Conservation (phyloP, 495 filamentous ascomycete genomes). For the Acidomyces sp. region DNA sequence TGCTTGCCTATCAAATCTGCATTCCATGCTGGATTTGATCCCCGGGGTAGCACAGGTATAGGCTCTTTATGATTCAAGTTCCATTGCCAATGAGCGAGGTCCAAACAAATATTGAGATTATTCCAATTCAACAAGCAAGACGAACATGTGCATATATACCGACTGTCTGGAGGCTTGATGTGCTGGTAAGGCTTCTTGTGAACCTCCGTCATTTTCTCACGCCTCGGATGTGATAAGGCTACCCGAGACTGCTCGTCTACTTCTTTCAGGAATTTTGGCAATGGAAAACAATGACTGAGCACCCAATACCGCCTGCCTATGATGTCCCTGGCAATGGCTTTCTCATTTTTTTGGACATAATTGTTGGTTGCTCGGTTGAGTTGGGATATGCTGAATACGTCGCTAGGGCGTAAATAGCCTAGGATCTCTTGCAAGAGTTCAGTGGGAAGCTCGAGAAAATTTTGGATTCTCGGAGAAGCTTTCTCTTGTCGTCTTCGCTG, state of each 20-base stretch:
- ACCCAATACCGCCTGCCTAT: conserved; percentile 33
- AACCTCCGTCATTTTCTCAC: conserved; percentile 28
- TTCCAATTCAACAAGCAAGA: conserved; percentile 42
- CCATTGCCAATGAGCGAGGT: conserved; percentile 42
- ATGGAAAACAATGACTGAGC: conserved; percentile 36
- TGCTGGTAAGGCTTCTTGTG: conserved; percentile 38
- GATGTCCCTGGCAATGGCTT: conserved; percentile 29
- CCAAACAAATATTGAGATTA: conserved; percentile 36
- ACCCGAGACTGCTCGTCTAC: conserved; percentile 29
- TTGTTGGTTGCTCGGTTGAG: conserved; percentile 27
- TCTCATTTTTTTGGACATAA: conserved; percentile 33
- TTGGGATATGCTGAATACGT: conserved; percentile 30
- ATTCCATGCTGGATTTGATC: conserved; percentile 36
- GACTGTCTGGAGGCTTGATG: conserved; percentile 30
- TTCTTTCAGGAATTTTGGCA: conserved; percentile 31
- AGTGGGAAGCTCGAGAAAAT: conserved; percentile 34
- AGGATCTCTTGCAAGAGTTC: conserved; percentile 39
- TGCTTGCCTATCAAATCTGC: conserved; percentile 28
- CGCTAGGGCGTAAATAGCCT: conserved; percentile 32
- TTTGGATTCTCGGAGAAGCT: conserved; percentile 2
- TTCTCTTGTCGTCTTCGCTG: conserved; percentile 13
- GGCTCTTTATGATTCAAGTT: conserved; percentile 38
- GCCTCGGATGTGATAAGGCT: conserved; percentile 27
- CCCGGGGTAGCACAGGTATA: conserved; percentile 37
- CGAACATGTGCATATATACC: conserved; percentile 38